Evolutionary conservation across 345 rosid genomes (phyloP).

Genomic region (Salix udensis): DNA sequence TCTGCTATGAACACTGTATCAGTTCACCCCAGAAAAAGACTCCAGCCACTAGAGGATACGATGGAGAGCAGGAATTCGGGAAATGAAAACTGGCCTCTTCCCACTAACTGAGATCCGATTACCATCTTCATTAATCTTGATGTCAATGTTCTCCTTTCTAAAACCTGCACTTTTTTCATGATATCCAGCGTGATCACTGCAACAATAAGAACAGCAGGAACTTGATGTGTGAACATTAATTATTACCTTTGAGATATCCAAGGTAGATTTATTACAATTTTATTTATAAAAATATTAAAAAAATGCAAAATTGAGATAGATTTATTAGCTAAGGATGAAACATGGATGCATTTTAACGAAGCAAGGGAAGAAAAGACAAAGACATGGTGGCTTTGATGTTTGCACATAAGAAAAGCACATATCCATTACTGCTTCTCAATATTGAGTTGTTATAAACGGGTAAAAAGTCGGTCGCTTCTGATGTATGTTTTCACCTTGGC

Average conservation of each 20-base stretch:
- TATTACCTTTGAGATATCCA: conserved; percentile 63
- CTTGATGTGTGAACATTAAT: neutral
- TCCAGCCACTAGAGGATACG: neutral
- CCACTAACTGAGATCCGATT: conserved; percentile 47
- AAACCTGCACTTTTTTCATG: conserved; percentile 46
- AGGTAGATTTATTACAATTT: no score
- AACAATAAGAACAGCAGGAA: neutral
- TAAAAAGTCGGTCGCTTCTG: conserved; percentile 11
- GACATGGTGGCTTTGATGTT: conserved; percentile 7
- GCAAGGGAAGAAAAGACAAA: neutral
- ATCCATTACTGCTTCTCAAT: conserved; percentile 53
- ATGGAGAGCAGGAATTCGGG: neutral
- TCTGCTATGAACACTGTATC: neutral
- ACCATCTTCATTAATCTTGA: conserved; percentile 69
- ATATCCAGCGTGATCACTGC: neutral
- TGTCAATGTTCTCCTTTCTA: conserved; percentile 49
- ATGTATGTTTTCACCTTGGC: conserved; percentile 7
- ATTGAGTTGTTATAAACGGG: neutral
- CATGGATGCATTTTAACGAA: neutral
- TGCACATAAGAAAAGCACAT: conserved; percentile 35
- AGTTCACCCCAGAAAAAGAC: neutral
- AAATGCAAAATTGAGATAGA: neutral
- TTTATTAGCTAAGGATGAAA: neutral
- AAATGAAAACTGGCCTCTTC: conserved; percentile 42
- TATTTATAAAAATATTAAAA: no score